Evolutionary conservation across 2,329 filamentous ascomycete genomes (phyloP).

Genomic region (Fusarium sp.): DNA sequence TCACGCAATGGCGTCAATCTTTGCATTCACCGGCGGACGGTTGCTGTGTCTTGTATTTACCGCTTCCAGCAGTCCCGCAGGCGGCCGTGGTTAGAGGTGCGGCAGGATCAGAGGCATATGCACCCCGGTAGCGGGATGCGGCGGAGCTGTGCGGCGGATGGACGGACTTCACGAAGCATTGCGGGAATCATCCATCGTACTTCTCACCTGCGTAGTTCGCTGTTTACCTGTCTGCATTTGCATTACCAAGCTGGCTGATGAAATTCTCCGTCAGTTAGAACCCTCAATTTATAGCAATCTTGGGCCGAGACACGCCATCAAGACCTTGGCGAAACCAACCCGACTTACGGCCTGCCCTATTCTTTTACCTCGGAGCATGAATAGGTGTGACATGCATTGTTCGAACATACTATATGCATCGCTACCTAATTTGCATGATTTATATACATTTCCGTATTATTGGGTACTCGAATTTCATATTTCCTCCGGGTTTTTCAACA

Average conservation of each 20-base stretch:
- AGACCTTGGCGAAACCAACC: neutral
- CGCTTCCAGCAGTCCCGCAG: slow-evolving; percentile 43
- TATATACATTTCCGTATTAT: no score
- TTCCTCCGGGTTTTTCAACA: no score
- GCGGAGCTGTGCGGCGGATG: slow-evolving; percentile 23
- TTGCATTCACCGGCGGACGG: slow-evolving; percentile 26
- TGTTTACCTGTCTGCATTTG: neutral
- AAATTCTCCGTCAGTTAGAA: neutral
- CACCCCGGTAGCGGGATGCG: slow-evolving; percentile 28
- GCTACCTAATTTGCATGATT: no score
- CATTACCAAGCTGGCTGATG: neutral
- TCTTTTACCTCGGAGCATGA: neutral
- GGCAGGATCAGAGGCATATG: slow-evolving; percentile 23
- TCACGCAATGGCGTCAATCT: slow-evolving; percentile 44
- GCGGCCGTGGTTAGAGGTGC: slow-evolving; percentile 18
- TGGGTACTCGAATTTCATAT: no score
- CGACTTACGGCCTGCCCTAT: neutral
- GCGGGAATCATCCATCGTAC: slow-evolving; percentile 5
- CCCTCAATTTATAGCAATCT: neutral
- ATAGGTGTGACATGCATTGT: no score
- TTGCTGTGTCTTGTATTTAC: slow-evolving; percentile 30
- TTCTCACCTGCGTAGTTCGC: neutral
- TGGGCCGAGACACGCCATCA: neutral
- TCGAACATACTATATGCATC: no score
- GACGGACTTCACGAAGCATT: slow-evolving; percentile 8